A percentile compares a stretch with the other conserved stretches of the same genome.
These are phyloP conservation scores for Penicillium fimorum DNA, from an alignment of 495 filamentous ascomycete species.

Conservation along the genomic window DNA sequence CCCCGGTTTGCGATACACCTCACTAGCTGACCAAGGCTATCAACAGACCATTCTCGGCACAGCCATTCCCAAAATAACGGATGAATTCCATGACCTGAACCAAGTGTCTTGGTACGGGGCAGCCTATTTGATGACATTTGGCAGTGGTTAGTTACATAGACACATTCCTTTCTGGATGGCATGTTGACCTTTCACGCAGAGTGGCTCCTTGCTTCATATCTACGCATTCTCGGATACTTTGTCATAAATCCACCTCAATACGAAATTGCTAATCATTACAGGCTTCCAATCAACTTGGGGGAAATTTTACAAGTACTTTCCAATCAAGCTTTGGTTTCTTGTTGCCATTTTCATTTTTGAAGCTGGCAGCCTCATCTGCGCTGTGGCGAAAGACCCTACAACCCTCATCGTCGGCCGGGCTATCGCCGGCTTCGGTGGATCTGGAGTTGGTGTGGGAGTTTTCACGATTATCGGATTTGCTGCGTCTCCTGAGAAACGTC, in stretches of 20 bases:
- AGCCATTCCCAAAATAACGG: conserved; percentile 70
- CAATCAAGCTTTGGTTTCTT: conserved; percentile 55
- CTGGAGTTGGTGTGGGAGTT: conserved; percentile 20
- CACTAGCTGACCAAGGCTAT: neutral
- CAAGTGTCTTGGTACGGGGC: conserved; percentile 67
- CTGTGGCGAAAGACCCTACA: conserved; percentile 20
- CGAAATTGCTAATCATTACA: neutral
- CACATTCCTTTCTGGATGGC: neutral
- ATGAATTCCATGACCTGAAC: conserved; percentile 61
- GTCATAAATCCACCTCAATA: neutral
- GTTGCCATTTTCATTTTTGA: conserved; percentile 58
- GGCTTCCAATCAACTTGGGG: conserved; percentile 51
- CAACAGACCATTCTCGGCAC: conserved; percentile 62
- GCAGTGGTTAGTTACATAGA: neutral
- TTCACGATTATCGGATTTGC: conserved; percentile 41
- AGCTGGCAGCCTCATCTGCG: conserved; percentile 23
- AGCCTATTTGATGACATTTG: conserved; percentile 64
- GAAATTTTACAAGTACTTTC: conserved; percentile 31
- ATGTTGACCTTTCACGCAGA: neutral
- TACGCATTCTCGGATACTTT: neutral
- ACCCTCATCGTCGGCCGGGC: conserved; percentile 70
- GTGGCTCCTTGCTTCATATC: neutral
- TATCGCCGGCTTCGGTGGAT: conserved; percentile 62
- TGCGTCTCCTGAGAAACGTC: conserved; percentile 44
- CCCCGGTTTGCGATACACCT: neutral